Conservation (phyloP, 2,329 filamentous ascomycete species). For the Aspergillus phoenicis region DNA sequence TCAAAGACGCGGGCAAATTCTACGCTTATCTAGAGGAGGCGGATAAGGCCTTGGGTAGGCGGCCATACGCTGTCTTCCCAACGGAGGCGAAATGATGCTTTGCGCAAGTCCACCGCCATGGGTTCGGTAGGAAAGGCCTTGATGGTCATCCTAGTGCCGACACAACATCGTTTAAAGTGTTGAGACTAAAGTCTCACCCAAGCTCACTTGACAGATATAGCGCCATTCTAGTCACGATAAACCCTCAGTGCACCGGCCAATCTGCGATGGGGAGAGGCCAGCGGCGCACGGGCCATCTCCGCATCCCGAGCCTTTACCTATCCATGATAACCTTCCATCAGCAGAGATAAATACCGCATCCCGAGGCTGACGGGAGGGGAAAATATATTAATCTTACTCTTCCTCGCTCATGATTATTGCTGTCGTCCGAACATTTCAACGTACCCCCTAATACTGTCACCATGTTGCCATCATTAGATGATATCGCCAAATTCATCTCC, state of each 20-base stretch:
- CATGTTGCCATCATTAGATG: neutral
- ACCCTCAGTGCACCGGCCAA: neutral
- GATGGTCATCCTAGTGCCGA: no score
- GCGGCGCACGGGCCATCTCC: neutral
- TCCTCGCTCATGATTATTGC: neutral
- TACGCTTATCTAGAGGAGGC: no score
- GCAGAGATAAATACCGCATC: neutral
- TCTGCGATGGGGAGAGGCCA: neutral
- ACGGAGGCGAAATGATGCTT: no score
- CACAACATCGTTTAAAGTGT: no score
- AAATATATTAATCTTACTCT: no score
- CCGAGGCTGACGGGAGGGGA: neutral
- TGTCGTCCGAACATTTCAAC: no score
- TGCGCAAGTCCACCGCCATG: no score
- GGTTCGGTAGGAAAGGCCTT: no score
- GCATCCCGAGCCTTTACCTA: neutral
- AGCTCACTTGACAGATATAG: neutral
- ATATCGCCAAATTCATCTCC: conserved; percentile 1
- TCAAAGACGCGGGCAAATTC: no score
- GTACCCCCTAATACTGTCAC: neutral
- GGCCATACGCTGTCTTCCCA: no score
- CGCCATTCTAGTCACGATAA: neutral
- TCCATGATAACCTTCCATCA: neutral
- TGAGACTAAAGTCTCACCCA: no score
- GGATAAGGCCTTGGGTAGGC: no score